Percentiles rank a stretch among this genome's conserved stretches.
Conservation (phyloP, 2,329 filamentous ascomycete species). For the Colletotrichum incanum region DNA sequence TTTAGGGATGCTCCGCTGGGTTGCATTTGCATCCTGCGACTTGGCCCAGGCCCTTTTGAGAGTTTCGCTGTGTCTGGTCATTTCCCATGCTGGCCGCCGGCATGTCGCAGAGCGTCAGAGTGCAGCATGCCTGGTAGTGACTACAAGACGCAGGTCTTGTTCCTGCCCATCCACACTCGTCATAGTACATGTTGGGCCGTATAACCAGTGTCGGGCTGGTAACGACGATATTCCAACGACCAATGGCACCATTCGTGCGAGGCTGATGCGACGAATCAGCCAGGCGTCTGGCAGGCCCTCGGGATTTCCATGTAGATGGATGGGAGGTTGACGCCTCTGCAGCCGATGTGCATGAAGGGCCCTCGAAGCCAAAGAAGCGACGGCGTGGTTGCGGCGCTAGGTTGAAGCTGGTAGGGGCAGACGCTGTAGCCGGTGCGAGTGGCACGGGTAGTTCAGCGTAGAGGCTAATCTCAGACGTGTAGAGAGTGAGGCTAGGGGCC, state of each 20-base stretch:
- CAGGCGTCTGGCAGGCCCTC: background rate
- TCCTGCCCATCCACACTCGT: conserved; percentile 15
- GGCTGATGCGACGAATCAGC: background rate
- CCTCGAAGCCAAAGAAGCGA: conserved; percentile 17
- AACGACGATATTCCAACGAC: conserved; percentile 7
- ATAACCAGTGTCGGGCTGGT: conserved; percentile 9
- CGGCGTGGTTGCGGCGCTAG: conserved; percentile 16
- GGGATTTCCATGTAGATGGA: background rate
- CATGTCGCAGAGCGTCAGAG: background rate
- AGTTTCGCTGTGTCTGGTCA: conserved; percentile 15
- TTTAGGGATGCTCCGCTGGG: conserved; percentile 20
- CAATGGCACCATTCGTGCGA: conserved; percentile 23
- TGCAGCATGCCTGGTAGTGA: background rate
- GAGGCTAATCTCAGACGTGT: conserved; percentile 37
- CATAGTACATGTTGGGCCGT: conserved; percentile 18
- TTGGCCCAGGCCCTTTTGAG: conserved; percentile 18
- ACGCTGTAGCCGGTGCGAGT: conserved; percentile 20
- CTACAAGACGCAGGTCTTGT: conserved; percentile 18
- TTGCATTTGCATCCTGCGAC: conserved; percentile 23
- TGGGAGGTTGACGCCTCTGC: conserved; percentile 19
- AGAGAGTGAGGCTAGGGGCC: conserved; percentile 28
- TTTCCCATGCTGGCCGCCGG: conserved; percentile 7
- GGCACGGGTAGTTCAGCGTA: conserved; percentile 17
- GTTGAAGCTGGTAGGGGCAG: conserved; percentile 19
- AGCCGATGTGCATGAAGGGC: conserved; percentile 34